phyloP scores from a whole-genome alignment of 1,284 basidiomycete genomes.

The Tylopilus orsonianus region DNA sequence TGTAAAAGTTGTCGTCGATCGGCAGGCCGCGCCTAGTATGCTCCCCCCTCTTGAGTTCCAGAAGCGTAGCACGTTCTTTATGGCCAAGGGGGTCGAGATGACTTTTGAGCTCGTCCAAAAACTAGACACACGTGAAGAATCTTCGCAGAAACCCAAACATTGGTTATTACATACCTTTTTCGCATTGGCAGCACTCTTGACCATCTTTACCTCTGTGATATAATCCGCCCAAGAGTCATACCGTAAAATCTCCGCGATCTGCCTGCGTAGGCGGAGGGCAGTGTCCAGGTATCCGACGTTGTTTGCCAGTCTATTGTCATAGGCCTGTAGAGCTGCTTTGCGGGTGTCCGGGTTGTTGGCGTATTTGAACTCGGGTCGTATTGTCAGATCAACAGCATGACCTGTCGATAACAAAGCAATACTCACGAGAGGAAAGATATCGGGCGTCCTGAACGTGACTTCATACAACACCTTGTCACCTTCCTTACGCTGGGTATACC shows the following conservation, averaged over 20 bases:
- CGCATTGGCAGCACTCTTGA: slow-evolving; percentile 51
- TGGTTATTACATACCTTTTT: slow-evolving; percentile 42
- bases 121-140: slow-evolving; percentile 43
- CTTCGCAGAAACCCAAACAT: too few species aligned
- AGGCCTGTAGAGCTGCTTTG: slow-evolving; percentile 52
- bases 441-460: slow-evolving; percentile 55
- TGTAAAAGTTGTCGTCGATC: slow-evolving; percentile 68
- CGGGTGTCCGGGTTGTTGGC: slow-evolving; percentile 70
- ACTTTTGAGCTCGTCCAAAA: slow-evolving; percentile 68
- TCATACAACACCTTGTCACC: slow-evolving; percentile 60
- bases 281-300: slow-evolving; percentile 59
- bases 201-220: slow-evolving; percentile 80
- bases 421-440: slow-evolving; percentile 74
- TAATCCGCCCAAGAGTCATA: slow-evolving; percentile 82
- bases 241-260: slow-evolving; percentile 64
- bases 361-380: slow-evolving; percentile 62
- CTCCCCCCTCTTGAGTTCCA: slow-evolving; percentile 72
- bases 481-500: slow-evolving; percentile 65
- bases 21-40: slow-evolving; percentile 55
- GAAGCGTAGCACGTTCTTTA: slow-evolving; percentile 62
- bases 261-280: slow-evolving; percentile 64
- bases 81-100: slow-evolving; percentile 69
- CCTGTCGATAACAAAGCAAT: neutral
- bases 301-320: neutral
- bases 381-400: neutral